Conservation (phyloP, 2,329 filamentous ascomycete genomes). For the Fusarium armeniacum region DNA sequence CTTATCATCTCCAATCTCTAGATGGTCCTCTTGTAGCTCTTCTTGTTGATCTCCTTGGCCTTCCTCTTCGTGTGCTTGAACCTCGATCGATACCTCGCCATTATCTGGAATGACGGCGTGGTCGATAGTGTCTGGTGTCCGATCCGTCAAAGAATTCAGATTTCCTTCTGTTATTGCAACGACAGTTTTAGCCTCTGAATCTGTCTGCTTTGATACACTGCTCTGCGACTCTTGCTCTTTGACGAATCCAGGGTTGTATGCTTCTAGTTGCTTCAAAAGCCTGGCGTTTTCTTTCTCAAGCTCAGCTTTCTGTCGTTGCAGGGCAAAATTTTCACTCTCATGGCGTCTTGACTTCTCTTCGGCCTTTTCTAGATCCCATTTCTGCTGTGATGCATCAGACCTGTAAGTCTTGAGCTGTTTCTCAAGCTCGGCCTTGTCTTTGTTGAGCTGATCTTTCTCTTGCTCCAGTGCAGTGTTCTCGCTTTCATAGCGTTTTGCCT, state of each 20-base stretch:
- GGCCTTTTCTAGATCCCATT: background rate
- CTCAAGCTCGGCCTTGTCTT: background rate
- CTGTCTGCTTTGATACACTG: too few species aligned
- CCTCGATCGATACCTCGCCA: background rate
- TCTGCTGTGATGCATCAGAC: too few species aligned
- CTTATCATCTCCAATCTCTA: background rate
- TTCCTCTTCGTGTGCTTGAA: too few species aligned
- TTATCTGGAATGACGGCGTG: rapidly evolving
- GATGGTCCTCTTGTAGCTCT: background rate
- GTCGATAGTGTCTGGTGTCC: background rate
- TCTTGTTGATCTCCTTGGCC: background rate
- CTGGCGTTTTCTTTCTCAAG: background rate
- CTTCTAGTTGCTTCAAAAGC: background rate
- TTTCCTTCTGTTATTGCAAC: rapidly evolving
- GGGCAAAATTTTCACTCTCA: background rate
- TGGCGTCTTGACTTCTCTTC: rapidly evolving
- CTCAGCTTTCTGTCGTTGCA: background rate
- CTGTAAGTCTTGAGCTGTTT: too few species aligned
- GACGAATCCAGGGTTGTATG: too few species aligned
- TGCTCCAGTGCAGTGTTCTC: background rate
- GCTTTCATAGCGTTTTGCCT: background rate
- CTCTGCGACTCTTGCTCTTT: too few species aligned
- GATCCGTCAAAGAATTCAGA: rapidly evolving
- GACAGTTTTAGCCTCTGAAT: background rate
- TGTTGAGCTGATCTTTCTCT: background rate